phyloP scores from a whole-genome alignment of 306 rosid species.

The Glycine tomentella region DNA sequence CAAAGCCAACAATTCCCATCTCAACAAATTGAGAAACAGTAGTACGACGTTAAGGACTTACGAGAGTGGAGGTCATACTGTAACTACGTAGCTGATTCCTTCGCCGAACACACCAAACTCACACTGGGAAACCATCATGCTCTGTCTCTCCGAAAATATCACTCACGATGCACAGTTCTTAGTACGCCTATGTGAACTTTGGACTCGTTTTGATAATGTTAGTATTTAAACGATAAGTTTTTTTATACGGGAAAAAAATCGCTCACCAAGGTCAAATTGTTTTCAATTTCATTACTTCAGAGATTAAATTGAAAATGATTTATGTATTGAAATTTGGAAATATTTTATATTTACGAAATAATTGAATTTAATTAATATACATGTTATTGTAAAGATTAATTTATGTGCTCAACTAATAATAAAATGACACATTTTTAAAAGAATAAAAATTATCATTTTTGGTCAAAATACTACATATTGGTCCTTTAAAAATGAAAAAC shows the following conservation, averaged over 20 bases:
- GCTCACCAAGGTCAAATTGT: not conserved
- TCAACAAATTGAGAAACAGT: not conserved
- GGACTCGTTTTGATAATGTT: not conserved
- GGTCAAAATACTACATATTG: too few species aligned
- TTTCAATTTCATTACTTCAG: too few species aligned
- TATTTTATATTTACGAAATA: too few species aligned
- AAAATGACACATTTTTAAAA: too few species aligned
- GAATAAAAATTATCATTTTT: too few species aligned
- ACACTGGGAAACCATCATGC: not conserved
- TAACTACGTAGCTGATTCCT: not conserved
- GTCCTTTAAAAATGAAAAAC: too few species aligned
- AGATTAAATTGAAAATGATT: too few species aligned
- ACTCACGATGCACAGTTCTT: not conserved
- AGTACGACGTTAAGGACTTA: not conserved
- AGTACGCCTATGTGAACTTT: not conserved
- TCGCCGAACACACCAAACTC: not conserved
- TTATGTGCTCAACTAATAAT: too few species aligned
- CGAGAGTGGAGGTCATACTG: not conserved
- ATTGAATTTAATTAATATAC: too few species aligned
- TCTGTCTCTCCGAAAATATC: not conserved
- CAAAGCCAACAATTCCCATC: slow-evolving; percentile 53
- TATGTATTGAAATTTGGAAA: too few species aligned
- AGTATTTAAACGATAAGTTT: not conserved
- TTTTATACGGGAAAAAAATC: too few species aligned
- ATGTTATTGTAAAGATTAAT: too few species aligned